Conservation (phyloP, 2,329 filamentous ascomycete genomes). For the Coniella vitis region DNA sequence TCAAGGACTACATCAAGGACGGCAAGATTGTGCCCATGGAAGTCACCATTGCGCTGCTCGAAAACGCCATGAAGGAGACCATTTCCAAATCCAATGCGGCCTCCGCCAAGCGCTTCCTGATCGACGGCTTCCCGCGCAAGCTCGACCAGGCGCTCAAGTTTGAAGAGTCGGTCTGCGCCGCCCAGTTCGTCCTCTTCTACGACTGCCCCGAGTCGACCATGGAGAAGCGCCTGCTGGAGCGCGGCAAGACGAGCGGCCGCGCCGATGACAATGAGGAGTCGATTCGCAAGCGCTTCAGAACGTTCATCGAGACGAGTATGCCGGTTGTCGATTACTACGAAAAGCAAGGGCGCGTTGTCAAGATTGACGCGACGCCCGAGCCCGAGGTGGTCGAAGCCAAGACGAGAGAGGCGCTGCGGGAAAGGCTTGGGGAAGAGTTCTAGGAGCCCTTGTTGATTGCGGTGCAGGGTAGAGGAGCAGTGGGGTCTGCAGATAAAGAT, state of each 20-base stretch:
- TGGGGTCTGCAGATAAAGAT: not conserved
- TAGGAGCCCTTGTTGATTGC: conserved; percentile 19
- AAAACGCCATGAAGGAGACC: conserved; percentile 80
- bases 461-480: not conserved
- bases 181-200: conserved; percentile 84
- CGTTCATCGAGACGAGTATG: conserved; percentile 95
- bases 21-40: conserved; percentile 98
- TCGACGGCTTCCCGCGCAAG: conserved; percentile 86
- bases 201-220: conserved; percentile 88
- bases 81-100: conserved; percentile 41
- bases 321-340: conserved; percentile 86
- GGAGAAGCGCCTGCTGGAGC: conserved; percentile 74
- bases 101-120: conserved; percentile 64
- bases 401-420: conserved; percentile 43
- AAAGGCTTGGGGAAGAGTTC: conserved; percentile 41
- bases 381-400: conserved; percentile 56
- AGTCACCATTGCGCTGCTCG: conserved; percentile 85
- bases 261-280: conserved; percentile 91
- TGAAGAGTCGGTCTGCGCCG: conserved; percentile 79
- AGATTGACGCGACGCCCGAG: conserved; percentile 62
- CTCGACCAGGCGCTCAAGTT: conserved; percentile 96
- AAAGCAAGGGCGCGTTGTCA: conserved; percentile 69
- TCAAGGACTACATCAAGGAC: conserved; percentile 88
- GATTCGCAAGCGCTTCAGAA: conserved; percentile 93
- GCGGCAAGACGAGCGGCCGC: conserved; percentile 87